Percentiles rank a stretch among this genome's conserved stretches.
Evolutionary conservation across 768 basidiomycete genomes (phyloP).

Genomic region (Tulasnella sp.): DNA sequence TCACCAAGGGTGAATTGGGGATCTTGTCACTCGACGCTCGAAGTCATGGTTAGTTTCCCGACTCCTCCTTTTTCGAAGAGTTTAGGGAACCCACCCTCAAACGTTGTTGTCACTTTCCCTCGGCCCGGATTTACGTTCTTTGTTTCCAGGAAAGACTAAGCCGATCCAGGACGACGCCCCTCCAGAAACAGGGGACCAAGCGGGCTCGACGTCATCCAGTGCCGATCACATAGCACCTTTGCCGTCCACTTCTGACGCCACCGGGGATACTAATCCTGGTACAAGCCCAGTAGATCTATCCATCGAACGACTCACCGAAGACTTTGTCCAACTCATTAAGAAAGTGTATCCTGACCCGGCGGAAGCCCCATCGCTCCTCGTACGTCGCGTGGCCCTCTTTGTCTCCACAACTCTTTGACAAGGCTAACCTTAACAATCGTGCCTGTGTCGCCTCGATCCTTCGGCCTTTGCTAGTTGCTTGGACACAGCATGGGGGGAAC

Average conservation of each 20-base stretch:
- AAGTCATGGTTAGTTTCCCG: constrained; percentile 80
- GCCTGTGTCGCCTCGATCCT: background rate
- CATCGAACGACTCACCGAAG: constrained; percentile 60
- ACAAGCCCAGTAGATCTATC: constrained; percentile 47
- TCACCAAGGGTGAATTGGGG: constrained; percentile 65
- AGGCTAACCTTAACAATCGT: background rate
- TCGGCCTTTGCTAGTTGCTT: constrained; percentile 47
- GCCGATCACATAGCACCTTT: background rate
- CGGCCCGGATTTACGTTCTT: background rate
- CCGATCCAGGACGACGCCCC: constrained; percentile 26
- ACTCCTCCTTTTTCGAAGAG: too few relatives aligned
- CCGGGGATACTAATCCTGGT: background rate
- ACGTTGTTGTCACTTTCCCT: background rate
- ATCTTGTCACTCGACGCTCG: constrained; percentile 76
- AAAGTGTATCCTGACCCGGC: constrained; percentile 60
- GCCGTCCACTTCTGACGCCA: background rate
- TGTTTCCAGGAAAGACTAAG: constrained; percentile 54
- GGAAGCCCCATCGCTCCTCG: constrained; percentile 64
- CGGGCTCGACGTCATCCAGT: background rate
- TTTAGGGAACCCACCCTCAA: background rate
- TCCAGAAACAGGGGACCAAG: background rate
- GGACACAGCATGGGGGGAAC: constrained; percentile 98
- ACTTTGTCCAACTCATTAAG: constrained; percentile 63
- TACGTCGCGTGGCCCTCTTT: constrained; percentile 34
- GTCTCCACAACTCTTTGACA: background rate